A percentile compares a stretch with the other conserved stretches of the same genome.
Conservation (phyloP, 495 filamentous ascomycete genomes). For the Pyronema omphalodes region DNA sequence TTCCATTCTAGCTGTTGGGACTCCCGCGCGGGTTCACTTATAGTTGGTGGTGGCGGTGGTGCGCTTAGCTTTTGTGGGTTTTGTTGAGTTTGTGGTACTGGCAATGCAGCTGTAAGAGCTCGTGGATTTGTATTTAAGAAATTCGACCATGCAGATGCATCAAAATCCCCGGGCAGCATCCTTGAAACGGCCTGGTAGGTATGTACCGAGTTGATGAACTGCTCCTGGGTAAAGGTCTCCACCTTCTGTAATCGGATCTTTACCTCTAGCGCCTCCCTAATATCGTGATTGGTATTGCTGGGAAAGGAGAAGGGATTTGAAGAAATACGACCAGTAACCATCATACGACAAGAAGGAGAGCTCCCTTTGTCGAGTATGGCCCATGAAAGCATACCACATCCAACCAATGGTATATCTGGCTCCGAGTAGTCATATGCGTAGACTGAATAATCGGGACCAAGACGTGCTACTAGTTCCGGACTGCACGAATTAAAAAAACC, state of each 20-base stretch:
- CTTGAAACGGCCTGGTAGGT: slow-evolving; percentile 32
- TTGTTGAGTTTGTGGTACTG: slow-evolving; percentile 6
- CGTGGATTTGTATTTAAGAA: slow-evolving; percentile 44
- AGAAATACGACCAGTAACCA: slow-evolving; percentile 72
- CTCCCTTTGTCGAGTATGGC: slow-evolving; percentile 40
- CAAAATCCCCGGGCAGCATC: slow-evolving; percentile 43
- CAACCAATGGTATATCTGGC: slow-evolving; percentile 76
- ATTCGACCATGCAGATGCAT: slow-evolving; percentile 48
- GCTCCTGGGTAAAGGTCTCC: slow-evolving; percentile 50
- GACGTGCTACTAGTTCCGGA: slow-evolving; percentile 68
- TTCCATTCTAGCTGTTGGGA: slow-evolving; percentile 2
- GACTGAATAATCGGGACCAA: slow-evolving; percentile 82
- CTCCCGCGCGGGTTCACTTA: background rate
- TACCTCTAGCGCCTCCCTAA: slow-evolving; percentile 83
- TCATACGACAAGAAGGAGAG: slow-evolving; percentile 39
- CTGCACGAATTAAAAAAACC: slow-evolving; percentile 30
- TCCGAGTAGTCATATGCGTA: slow-evolving; percentile 97
- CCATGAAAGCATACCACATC: slow-evolving; percentile 90
- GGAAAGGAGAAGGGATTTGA: slow-evolving; percentile 57
- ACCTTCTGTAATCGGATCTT: slow-evolving; percentile 76
- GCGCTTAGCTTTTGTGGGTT: background rate
- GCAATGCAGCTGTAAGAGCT: slow-evolving; percentile 26
- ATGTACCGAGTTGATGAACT: slow-evolving; percentile 43
- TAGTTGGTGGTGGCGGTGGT: background rate
- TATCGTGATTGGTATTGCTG: slow-evolving; percentile 43